Evolutionary conservation across 805 yeast species (phyloP).

Genomic region (Candida nonsorbophila): DNA sequence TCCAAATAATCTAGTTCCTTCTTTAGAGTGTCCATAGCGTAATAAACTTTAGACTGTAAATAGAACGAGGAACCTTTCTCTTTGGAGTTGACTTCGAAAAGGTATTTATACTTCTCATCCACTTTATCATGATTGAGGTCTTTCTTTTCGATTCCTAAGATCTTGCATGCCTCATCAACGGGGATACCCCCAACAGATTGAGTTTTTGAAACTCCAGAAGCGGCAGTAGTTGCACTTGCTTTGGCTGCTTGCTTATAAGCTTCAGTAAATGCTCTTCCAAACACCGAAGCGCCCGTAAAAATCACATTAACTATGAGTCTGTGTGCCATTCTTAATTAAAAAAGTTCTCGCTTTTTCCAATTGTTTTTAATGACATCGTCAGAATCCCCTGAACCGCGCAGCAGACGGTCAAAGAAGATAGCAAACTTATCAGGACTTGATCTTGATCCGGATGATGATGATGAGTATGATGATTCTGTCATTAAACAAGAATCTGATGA

Average conservation of each 20-base stretch:
- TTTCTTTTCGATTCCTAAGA: slow-evolving; percentile 68
- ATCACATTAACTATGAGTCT: slow-evolving; percentile 84
- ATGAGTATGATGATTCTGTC: slow-evolving; percentile 10
- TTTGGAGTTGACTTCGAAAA: slow-evolving; percentile 84
- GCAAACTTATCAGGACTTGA: slow-evolving; percentile 14
- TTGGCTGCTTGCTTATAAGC: slow-evolving; percentile 97
- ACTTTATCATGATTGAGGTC: slow-evolving; percentile 53
- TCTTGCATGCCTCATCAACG: slow-evolving; percentile 86
- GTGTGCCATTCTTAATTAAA: slow-evolving; percentile 60
- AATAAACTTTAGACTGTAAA: slow-evolving; percentile 84
- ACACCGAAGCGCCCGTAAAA: slow-evolving; percentile 91
- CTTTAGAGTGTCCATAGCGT: slow-evolving; percentile 89
- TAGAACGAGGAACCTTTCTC: slow-evolving; percentile 97
- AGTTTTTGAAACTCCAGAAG: slow-evolving; percentile 36
- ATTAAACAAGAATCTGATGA: slow-evolving; percentile 22
- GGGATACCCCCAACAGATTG: slow-evolving; percentile 72
- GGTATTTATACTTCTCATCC: slow-evolving; percentile 67
- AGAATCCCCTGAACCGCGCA: slow-evolving; percentile 2
- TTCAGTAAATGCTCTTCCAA: slow-evolving; percentile 93
- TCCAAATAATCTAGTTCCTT: slow-evolving; percentile 65
- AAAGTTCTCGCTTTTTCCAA: slow-evolving; percentile 3
- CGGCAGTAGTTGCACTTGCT: slow-evolving; percentile 73
- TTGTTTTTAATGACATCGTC: not conserved
- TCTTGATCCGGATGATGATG: slow-evolving; percentile 12
- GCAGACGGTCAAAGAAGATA: slow-evolving; percentile 3